Evolutionary conservation across 257 asterid species (phyloP).

Genomic region (Mitragyna speciosa): DNA sequence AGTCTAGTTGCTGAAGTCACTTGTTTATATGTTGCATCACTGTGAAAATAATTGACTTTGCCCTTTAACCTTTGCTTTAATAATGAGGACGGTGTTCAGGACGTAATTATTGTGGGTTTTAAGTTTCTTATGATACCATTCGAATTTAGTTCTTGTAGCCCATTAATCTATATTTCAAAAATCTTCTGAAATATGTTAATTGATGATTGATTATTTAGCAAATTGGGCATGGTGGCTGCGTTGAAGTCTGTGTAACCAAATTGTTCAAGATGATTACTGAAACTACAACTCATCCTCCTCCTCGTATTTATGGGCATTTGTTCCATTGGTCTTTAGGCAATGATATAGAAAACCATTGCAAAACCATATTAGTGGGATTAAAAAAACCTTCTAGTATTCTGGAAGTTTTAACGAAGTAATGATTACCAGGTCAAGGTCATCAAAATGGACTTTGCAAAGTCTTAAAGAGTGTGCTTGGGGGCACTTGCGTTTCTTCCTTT

Average conservation of each 20-base stretch:
- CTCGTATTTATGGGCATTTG: not conserved
- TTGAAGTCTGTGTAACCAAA: not conserved
- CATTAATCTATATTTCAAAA: not conserved
- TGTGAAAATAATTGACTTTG: not conserved
- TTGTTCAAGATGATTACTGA: not conserved
- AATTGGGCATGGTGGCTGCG: too few species aligned
- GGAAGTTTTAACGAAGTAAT: too few species aligned
- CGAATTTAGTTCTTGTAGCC: too few species aligned
- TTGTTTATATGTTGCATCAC: not conserved
- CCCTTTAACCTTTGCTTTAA: not conserved
- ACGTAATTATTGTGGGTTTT: not conserved
- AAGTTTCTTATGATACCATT: not conserved
- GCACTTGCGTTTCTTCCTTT: not conserved
- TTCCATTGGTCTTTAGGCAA: not conserved
- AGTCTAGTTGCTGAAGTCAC: not conserved
- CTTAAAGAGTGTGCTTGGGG: not conserved
- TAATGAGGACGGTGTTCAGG: not conserved
- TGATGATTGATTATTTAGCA: too few species aligned
- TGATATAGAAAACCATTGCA: not conserved
- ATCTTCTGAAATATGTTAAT: not conserved
- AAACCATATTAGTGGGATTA: not conserved
- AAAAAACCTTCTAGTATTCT: not conserved
- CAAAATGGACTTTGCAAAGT: not conserved
- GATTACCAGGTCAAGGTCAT: not conserved
- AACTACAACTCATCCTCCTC: not conserved